A percentile compares a stretch with the other conserved stretches of the same genome.
These are phyloP conservation scores for Agaricus subrufescens DNA, from an alignment of 768 basidiomycete genomes.

Conservation along the genomic window DNA sequence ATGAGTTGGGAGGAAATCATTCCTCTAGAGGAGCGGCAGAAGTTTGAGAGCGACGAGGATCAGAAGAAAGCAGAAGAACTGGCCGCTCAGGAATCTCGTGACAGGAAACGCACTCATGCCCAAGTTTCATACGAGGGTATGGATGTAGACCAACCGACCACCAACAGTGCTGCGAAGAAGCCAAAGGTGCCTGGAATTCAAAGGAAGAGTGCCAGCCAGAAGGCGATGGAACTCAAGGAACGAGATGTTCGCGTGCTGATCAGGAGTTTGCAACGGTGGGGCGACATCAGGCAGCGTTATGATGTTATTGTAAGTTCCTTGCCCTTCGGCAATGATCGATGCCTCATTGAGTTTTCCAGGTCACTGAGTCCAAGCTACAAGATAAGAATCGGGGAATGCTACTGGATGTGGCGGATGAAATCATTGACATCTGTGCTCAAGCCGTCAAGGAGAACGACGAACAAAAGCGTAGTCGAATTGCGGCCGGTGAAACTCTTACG, in stretches of 20 bases:
- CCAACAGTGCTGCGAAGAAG: constrained; percentile 65
- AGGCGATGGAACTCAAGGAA: constrained; percentile 95
- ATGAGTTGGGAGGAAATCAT: constrained; percentile 99
- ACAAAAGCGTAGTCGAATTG: constrained; percentile 69
- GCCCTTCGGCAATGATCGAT: not conserved
- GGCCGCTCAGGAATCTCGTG: constrained; percentile 60
- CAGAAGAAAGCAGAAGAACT: constrained; percentile 69
- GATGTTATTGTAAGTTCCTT: constrained; percentile 76
- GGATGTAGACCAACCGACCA: constrained; percentile 75
- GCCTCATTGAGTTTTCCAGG: constrained; percentile 39
- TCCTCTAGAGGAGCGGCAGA: constrained; percentile 84
- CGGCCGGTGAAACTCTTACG: constrained; percentile 83
- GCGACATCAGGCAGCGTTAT: constrained; percentile 92
- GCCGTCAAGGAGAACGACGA: constrained; percentile 84
- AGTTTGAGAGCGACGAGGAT: constrained; percentile 71
- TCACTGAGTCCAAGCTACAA: constrained; percentile 82
- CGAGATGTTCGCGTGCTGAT: constrained; percentile 94
- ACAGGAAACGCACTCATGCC: constrained; percentile 81
- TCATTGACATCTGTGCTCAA: constrained; percentile 77
- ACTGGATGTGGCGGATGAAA: constrained; percentile 87
- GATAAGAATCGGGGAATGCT: constrained; percentile 95
- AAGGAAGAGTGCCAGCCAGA: constrained; percentile 89
- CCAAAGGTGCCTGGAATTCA: constrained; percentile 66
- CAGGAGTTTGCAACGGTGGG: constrained; percentile 95
- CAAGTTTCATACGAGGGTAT: constrained; percentile 90